Evolutionary conservation across 768 basidiomycete genomes (phyloP), one percentile per base, ranked within the genome.

Genomic region (Termitomyces bulborhizus): DNA sequence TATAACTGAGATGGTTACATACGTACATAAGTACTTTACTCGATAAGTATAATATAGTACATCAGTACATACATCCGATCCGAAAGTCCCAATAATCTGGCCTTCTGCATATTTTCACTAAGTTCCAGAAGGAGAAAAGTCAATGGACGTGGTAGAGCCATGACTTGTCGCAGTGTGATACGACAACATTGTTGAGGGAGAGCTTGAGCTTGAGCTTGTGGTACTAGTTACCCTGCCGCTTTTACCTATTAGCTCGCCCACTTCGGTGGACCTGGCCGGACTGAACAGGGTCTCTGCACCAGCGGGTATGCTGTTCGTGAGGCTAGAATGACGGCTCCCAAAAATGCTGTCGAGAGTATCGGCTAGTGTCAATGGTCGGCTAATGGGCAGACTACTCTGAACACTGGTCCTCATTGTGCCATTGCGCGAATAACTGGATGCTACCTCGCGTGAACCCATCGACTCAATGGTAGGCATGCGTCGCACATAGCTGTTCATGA

Each of bases 391-490:
- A 50, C 57, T 65, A 51, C 57, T 65, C 51, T 53, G 57, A 55
- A 62, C 57, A 54, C 56, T 67, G 53, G 39, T 55, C 52, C 56
- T 58, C 59, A 55, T 61, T 40, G 42, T 51, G 53, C 63, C 56
- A 59, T 54, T 27, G 47, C 56, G 67, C 64, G 36, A 64, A 49
- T 27, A 62, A 57, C 61, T 63, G 5, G 66, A 66, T n/a, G 65
- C 68, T 47, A 73, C 57, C 57, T 91, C 88, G 49, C 80, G 76
- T 16, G 84, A 86, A 40, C 86, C 88, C 66, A 90, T 75, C 42
- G 82, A 84, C 66, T 90, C 87, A 57, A 90, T 90, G 29, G 89
- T 90, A 18, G 87, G 84, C 88, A 91, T 89, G 39, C 89, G 85
- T 50, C 79, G 75, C 43, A 90, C 76, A 61, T 75, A 80, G 24